Evolutionary conservation across 805 yeast genomes (phyloP), one percentile per base, ranked within the genome.

Genomic region (Trichomonascus vanleenenianus): DNA sequence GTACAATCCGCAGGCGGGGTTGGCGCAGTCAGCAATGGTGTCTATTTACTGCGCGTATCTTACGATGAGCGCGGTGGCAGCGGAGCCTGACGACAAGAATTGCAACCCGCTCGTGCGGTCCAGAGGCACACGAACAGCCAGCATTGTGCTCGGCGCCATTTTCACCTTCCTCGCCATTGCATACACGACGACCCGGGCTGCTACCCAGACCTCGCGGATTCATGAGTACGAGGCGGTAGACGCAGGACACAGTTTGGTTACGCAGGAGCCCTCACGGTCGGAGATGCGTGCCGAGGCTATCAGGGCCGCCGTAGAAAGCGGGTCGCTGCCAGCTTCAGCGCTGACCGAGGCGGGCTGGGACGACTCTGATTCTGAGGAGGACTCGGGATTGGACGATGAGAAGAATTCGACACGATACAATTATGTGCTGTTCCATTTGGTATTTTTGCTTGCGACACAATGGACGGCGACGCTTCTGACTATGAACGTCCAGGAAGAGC

Each of bases 1-100:
- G 60, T 79, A 75, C 58, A 94, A 94, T 63, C 95, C 97, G 3
- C 85, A 84, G 55, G 95, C 96, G 1, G 99, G 98, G 1, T 70
- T 93, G 42, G 97, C 98, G 2, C 99, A 93, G 68, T 75, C 95
- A 9, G 88, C 96, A 12, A 89, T 94, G 89, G 97, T 95, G 32
- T 81, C 91, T 10, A 75, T 88, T 18, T 93, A 93, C 65, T 87
- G 97, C 64, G 84, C 97, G 0, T 93, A 93, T 60, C 69, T 93
- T 55, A 80, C 88, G 2, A 77, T 93, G 71, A 81, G 93, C 49
- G 98, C 97, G 0, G 94, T 93, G 55, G 83, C 96, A 1, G 81
- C 95, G 10, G 97, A 91, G 64, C 99, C 98, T 0, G 98, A 93
- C 65, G 97, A 91, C 67, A 79, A 74, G 60, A 70, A 72, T 56